Percentiles rank a stretch among this genome's conserved stretches.
phyloP scores from a whole-genome alignment of 1,284 basidiomycete species.

The Austroboletus niveus region DNA sequence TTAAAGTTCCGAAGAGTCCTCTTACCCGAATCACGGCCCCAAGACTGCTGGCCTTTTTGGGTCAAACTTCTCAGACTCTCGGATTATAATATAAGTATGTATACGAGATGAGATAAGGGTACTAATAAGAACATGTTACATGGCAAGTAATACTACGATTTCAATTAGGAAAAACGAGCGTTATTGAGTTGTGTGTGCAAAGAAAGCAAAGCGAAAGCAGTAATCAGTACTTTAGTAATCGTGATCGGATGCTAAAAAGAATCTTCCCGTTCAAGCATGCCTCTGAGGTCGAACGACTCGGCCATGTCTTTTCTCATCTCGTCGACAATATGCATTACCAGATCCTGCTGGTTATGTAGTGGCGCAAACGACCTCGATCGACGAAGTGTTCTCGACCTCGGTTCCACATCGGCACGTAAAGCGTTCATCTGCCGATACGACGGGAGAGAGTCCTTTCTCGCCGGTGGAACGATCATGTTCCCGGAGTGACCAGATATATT shows the following conservation, averaged over 20 bases:
- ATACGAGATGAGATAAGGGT: too few species aligned
- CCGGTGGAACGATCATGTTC: conserved; percentile 7
- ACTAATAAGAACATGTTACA: too few species aligned
- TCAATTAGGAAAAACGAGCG: background rate
- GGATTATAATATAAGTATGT: too few species aligned
- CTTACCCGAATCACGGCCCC: conserved; percentile 14
- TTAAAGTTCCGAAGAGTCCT: conserved; percentile 13
- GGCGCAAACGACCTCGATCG: conserved; percentile 27
- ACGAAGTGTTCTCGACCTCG: conserved; percentile 16
- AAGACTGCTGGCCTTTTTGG: conserved; percentile 11
- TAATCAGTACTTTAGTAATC: background rate
- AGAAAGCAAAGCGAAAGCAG: background rate
- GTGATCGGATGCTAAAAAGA: background rate
- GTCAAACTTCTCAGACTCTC: too few species aligned
- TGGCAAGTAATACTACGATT: background rate
- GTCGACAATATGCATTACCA: conserved; percentile 16
- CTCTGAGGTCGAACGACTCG: background rate
- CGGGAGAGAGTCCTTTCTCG: conserved; percentile 17
- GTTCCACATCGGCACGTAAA: background rate
- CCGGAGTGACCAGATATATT: conserved; percentile 16
- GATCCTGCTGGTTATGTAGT: background rate
- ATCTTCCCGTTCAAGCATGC: background rate
- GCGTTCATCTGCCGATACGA: background rate
- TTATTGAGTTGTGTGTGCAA: background rate
- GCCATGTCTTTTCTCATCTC: conserved; percentile 21